Evolutionary conservation across 345 rosid genomes (phyloP), one percentile per base, ranked within the genome.

Genomic region (Hibiscus mutabilis): DNA sequence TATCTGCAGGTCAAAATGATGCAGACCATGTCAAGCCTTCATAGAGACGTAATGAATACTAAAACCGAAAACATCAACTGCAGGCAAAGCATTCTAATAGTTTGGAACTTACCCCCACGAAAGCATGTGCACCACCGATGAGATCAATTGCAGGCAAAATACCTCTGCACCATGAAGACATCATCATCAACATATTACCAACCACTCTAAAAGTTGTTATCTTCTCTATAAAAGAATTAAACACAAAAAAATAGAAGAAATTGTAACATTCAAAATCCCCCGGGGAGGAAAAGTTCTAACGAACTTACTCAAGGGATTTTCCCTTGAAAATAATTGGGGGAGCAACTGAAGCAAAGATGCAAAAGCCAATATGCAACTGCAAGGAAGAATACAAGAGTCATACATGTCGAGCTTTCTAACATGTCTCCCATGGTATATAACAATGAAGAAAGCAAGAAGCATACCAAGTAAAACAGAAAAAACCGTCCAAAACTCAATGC

Each of bases 251-350:
- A 7, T 2, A 8, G 42, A 7, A 31, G 13, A 8, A 29, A 33
- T 5, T 29, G 33, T 35, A 19, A 69, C 19, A n/a, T 25, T 59
- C 22, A 60, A 40, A 56, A 62, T 15, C 10, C 37, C 22, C 7
- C 31, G 12, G 24, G 46, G 27, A 18, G 27, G 74, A 52, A 52
- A 21, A 21, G 13, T 21, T 55, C 5, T 21, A 55, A 21, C 29
- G 4, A 21, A 79, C 97, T 89, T 85, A 95, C 98, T 98, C 82
- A 42, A 92, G 90, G 46, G 96, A 92, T 72, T 92, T 95, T 64
- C 99, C 99, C 90, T 86, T 96, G 84, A 96, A 92, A 79, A 92
- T 85, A 42, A 96, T 76, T 73, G 99, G 98, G 68, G 97, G 95
- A 73, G 97, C 98, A 56, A 96, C 89, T 5, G 91, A 79, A 75